Conservation (phyloP, 2,329 filamentous ascomycete genomes). For the Aspergillus awamori region DNA sequence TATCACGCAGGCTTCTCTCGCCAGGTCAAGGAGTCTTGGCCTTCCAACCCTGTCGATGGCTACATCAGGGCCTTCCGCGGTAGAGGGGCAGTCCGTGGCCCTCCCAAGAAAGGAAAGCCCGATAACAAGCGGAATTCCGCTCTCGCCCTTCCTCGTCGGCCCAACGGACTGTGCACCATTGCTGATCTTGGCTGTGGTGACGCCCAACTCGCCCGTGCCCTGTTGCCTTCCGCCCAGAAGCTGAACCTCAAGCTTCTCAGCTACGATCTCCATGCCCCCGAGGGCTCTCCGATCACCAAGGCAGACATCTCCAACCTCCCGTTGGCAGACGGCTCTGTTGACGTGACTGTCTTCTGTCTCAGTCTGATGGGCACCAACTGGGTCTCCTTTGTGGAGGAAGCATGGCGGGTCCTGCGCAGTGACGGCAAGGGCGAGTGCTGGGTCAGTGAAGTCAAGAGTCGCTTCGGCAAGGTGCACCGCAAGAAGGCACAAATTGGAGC, state of each 20-base stretch:
- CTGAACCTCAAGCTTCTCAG: conserved; percentile 76
- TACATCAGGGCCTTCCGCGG: conserved; percentile 73
- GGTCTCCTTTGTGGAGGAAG: conserved; percentile 95
- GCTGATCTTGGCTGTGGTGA: conserved; percentile 95
- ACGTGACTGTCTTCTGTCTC: conserved; percentile 92
- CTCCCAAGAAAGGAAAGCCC: conserved; percentile 44
- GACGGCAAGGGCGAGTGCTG: conserved; percentile 84
- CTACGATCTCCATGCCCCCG: conserved; percentile 82
- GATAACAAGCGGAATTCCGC: conserved; percentile 29
- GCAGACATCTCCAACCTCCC: conserved; percentile 89
- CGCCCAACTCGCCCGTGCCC: conserved; percentile 72
- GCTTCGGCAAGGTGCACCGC: conserved; percentile 68
- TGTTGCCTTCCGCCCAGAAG: conserved; percentile 63
- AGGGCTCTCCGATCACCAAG: conserved; percentile 71
- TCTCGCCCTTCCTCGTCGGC: conserved; percentile 68
- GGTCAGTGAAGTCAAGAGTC: conserved; percentile 95
- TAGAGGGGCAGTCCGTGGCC: conserved; percentile 60
- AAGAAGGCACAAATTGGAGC: conserved; percentile 47
- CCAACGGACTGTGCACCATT: conserved; percentile 70
- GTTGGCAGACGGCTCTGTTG: conserved; percentile 71
- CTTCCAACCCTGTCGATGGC: conserved; percentile 89
- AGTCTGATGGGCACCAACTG: conserved; percentile 99
- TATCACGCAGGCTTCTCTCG: conserved; percentile 96
- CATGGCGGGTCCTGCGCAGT: conserved; percentile 85
- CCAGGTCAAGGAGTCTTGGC: conserved; percentile 89